Percentiles rank a stretch among this genome's conserved stretches.
phyloP scores from a whole-genome alignment of 2,329 filamentous ascomycete genomes.

The Aspergillus ruber region DNA sequence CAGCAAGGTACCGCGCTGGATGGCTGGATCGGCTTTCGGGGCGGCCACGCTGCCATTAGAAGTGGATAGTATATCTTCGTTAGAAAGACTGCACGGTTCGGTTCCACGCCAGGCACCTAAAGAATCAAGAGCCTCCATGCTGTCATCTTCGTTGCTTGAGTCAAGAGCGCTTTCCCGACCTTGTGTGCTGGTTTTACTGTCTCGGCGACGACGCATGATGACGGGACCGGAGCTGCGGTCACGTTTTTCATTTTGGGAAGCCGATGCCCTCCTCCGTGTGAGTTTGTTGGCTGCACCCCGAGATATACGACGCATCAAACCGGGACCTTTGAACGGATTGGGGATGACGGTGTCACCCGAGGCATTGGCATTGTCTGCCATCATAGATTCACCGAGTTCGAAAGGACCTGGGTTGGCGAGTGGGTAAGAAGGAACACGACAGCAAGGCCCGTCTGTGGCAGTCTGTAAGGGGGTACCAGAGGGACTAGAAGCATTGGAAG shows the following conservation, averaged over 20 bases:
- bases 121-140: slow-evolving; percentile 42
- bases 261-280: slow-evolving; percentile 67
- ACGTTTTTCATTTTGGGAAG: slow-evolving; percentile 66
- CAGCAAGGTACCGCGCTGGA: slow-evolving; percentile 72
- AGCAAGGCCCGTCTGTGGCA: slow-evolving; percentile 27
- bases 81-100: slow-evolving; percentile 34
- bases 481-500: slow-evolving; percentile 30
- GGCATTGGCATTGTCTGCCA: slow-evolving; percentile 44
- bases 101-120: slow-evolving; percentile 37
- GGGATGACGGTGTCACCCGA: slow-evolving; percentile 55
- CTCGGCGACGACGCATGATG: slow-evolving; percentile 78
- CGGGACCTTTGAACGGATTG: slow-evolving; percentile 50
- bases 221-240: slow-evolving; percentile 87
- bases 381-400: slow-evolving; percentile 66
- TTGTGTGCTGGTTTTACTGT: slow-evolving; percentile 70
- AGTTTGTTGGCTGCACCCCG: slow-evolving; percentile 67
- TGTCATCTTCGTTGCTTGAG: slow-evolving; percentile 32
- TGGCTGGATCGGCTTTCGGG: slow-evolving; percentile 69
- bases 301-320: slow-evolving; percentile 77
- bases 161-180: slow-evolving; percentile 41
- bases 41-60: slow-evolving; percentile 35
- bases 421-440: slow-evolving; percentile 19
- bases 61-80: slow-evolving; percentile 29
- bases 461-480: slow-evolving; percentile 29
- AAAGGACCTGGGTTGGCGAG: slow-evolving; percentile 48